Evolutionary conservation across 768 basidiomycete genomes (phyloP), one percentile per base, ranked within the genome.

Genomic region (Coprinopsis strossmayeri): DNA sequence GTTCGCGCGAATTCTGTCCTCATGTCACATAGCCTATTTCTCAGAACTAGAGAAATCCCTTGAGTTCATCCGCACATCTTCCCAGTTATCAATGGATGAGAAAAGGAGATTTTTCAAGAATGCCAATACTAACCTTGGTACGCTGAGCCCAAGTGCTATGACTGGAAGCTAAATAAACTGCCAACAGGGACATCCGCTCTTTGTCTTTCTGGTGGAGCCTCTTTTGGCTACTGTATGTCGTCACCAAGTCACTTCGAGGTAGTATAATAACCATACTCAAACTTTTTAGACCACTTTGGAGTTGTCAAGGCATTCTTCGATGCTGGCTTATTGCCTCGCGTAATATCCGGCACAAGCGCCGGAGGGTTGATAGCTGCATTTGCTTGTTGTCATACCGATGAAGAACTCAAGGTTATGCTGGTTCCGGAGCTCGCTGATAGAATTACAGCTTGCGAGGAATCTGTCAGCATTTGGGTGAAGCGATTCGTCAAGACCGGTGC

Each of bases 161-260:
- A n/a, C n/a, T n/a, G n/a, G n/a, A n/a, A n/a, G n/a, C n/a, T n/a
- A n/a, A n/a, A n/a, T n/a, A n/a, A n/a, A n/a, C n/a, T n/a, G n/a
- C n/a, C n/a, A n/a, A n/a, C 41, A 74, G 75, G 75, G 20, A 81
- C 87, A 2, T 87, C 89, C 34, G 95, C 96, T 0, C 69, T 99
- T 3, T 98, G 95, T 64, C 75, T 99, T 10, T 92, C 89, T n/a
- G 96, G 96, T 13, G 95, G 96, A 4, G 96, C 90, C 5, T 84
- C 86, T 1, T 95, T 97, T 61, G 93, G 92, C 7, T 96, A 95
- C 62, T 97, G 91, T 85, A 65, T 60, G 81, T 57, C 24, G n/a
- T 34, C 23, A 26, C 25, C 46, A 35, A n/a, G n/a, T 18, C 37
- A 34, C 21, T 23, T 2, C 38, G 21, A 42, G 24, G 35, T 46